These are phyloP conservation scores for Kickxella alabastrina DNA, from an alignment of 192 early-diverging fungal genomes.

Conservation along the genomic window DNA sequence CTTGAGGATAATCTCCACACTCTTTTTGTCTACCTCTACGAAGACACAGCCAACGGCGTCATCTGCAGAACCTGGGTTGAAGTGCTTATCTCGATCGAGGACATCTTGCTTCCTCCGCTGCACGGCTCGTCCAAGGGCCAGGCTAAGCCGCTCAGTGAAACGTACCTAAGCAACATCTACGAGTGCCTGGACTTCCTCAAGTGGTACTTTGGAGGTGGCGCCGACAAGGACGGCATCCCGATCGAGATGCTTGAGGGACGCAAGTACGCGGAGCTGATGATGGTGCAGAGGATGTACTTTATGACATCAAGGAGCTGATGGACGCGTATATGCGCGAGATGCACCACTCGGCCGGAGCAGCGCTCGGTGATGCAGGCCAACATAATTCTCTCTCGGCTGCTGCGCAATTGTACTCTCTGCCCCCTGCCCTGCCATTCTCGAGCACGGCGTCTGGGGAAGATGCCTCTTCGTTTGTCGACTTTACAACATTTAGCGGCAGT, in stretches of 20 bases:
- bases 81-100: conserved; percentile 63
- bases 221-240: conserved; percentile 61
- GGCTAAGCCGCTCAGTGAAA: conserved; percentile 60
- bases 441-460: too few relatives aligned
- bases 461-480: too few relatives aligned
- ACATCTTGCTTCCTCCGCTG: conserved; percentile 68
- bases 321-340: conserved; percentile 56
- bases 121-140: conserved; percentile 54
- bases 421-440: too few relatives aligned
- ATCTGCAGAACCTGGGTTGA: conserved; percentile 71
- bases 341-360: conserved; percentile 16
- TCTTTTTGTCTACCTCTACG: conserved; percentile 62
- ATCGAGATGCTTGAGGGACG: conserved; percentile 59
- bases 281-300: conserved; percentile 64
- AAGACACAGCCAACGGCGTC: conserved; percentile 61
- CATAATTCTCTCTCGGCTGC: not conserved
- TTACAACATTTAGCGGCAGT: too few relatives aligned
- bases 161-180: conserved; percentile 63
- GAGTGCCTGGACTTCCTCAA: conserved; percentile 72
- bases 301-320: conserved; percentile 62
- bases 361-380: not conserved
- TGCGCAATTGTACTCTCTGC: not conserved
- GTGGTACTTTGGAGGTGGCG: conserved; percentile 68
- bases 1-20: conserved; percentile 68
- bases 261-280: conserved; percentile 63